Conservation (phyloP, 108 stramenopile genomes). For the Cyclotella kingstonii region DNA sequence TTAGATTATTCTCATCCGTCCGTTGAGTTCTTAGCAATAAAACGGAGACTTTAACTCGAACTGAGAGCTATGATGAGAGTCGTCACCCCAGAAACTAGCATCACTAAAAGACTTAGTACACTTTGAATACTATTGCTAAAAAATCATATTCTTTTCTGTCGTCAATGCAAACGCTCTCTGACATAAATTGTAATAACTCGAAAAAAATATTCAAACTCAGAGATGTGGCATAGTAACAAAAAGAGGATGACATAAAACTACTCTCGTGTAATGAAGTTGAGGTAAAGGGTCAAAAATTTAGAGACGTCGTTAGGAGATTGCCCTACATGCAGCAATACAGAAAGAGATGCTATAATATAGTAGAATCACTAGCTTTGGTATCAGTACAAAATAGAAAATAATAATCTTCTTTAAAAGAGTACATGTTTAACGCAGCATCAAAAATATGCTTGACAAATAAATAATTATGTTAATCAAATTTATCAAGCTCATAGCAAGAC, state of each 20-base stretch:
- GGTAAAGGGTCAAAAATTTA: too few relatives aligned
- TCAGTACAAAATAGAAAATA: too few relatives aligned
- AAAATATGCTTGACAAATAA: too few relatives aligned
- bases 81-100: constrained; percentile 59
- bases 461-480: too few relatives aligned
- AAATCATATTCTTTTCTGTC: neutral
- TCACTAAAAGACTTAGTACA: constrained; percentile 25
- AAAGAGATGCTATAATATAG: too few relatives aligned
- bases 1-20: neutral
- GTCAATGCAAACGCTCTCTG: constrained; percentile 1
- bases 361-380: too few relatives aligned
- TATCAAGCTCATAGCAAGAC: too few relatives aligned
- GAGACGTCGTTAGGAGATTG: too few relatives aligned
- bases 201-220: constrained; percentile 25
- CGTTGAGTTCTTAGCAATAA: too few relatives aligned
- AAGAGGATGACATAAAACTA: constrained; percentile 1
- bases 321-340: too few relatives aligned
- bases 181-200: constrained; percentile 15
- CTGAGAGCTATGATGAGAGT: constrained; percentile 68
- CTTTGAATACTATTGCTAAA: constrained; percentile 26
- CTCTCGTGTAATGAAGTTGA: neutral
- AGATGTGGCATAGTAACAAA: constrained; percentile 36
- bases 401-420: too few relatives aligned
- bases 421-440: too few relatives aligned
- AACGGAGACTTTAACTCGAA: constrained; percentile 55